A percentile compares a stretch with the other conserved stretches of the same genome.
phyloP scores from a whole-genome alignment of 129 eudicot species.

The Lactuca saligna region DNA sequence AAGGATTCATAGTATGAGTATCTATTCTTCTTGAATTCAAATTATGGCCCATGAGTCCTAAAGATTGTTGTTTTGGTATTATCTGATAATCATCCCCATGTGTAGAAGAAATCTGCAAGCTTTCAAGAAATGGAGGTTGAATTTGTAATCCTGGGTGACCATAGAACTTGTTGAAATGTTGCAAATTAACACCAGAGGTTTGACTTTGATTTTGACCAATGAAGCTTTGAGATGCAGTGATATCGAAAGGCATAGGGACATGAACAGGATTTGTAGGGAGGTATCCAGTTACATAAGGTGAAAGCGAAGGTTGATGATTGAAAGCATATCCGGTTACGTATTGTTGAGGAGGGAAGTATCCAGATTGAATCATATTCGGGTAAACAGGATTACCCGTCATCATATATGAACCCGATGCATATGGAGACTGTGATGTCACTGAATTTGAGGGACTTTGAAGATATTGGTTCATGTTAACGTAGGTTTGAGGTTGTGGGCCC shows the following conservation, averaged over 20 bases:
- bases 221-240: conserved; percentile 30
- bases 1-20: conserved; percentile 18
- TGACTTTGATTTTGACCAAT: conserved; percentile 35
- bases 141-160: conserved; percentile 52
- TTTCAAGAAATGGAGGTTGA: conserved; percentile 51
- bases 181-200: conserved; percentile 37
- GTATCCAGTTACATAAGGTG: conserved; percentile 55
- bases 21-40: conserved; percentile 41
- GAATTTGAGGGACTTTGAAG: conserved; percentile 42
- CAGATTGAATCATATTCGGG: conserved; percentile 34
- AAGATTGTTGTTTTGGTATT: conserved; percentile 39
- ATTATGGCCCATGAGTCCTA: conserved; percentile 40
- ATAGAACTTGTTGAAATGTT: conserved; percentile 47
- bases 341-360: conserved; percentile 60
- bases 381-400: conserved; percentile 46
- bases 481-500: conserved; percentile 35
- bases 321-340: conserved; percentile 53
- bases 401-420: conserved; percentile 48
- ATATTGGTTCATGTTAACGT: conserved; percentile 42
- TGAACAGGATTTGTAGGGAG: conserved; percentile 42
- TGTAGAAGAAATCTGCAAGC: conserved; percentile 36
- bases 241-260: conserved; percentile 47
- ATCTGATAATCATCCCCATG: conserved; percentile 40
- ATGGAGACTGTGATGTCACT: conserved; percentile 24
- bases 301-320: conserved; percentile 38